Percentiles rank a stretch among this genome's conserved stretches.
These are phyloP conservation scores for Erythrobasidium yunnanense DNA, from an alignment of 768 basidiomycete species.

Conservation along the genomic window DNA sequence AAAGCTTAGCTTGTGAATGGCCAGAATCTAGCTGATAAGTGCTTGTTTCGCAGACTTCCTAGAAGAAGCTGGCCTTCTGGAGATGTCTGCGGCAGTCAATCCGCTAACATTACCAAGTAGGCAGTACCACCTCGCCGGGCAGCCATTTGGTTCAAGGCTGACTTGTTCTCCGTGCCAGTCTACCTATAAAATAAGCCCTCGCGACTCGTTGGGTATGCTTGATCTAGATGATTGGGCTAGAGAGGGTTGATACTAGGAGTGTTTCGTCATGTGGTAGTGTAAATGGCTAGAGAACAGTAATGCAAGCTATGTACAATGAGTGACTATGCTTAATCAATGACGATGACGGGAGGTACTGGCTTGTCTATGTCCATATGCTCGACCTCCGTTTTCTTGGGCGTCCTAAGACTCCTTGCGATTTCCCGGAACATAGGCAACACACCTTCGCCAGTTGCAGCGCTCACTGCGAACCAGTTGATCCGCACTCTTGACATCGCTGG, in stretches of 20 bases:
- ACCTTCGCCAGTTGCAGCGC: not conserved
- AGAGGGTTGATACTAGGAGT: too few relatives aligned
- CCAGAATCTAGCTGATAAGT: not conserved
- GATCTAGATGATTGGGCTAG: too few relatives aligned
- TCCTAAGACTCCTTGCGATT: not conserved
- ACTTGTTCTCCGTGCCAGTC: not conserved
- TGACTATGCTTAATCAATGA: not conserved
- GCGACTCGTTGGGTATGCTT: too few relatives aligned
- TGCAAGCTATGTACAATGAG: too few relatives aligned
- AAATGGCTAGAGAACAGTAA: too few relatives aligned
- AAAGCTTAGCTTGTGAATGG: not conserved
- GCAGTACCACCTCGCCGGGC: not conserved
- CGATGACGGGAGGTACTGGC: not conserved
- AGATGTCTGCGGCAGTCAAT: slow-evolving; percentile 23
- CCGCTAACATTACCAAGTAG: slow-evolving; percentile 8
- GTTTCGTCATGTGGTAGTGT: too few relatives aligned
- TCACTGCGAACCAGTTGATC: not conserved
- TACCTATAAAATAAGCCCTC: not conserved
- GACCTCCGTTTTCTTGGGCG: not conserved
- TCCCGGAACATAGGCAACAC: not conserved
- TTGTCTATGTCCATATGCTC: not conserved
- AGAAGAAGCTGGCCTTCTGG: slow-evolving; percentile 22
- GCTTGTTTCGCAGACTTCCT: slow-evolving; percentile 31
- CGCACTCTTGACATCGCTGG: not conserved
- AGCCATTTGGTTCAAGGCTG: not conserved